Percentiles rank a stretch among this genome's conserved stretches.
Evolutionary conservation across 2,329 filamentous ascomycete species (phyloP).

Genomic region (Paecilomyces dactylethromorphus): DNA sequence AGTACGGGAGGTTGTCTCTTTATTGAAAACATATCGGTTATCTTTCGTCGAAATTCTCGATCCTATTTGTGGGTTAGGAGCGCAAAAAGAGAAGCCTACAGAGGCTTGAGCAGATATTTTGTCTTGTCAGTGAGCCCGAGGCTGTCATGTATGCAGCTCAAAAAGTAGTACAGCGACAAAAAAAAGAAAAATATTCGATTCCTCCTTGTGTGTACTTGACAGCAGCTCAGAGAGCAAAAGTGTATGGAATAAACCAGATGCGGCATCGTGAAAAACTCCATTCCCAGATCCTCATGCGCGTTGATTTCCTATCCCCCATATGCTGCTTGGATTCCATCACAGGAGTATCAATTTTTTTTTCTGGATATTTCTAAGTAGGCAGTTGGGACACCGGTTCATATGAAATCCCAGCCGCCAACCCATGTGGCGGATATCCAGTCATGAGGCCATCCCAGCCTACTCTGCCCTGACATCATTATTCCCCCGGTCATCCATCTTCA

Average conservation of each 20-base stretch:
- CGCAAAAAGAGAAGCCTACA: background rate
- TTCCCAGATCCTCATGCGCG: slow-evolving; percentile 9
- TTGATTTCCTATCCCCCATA: slow-evolving; percentile 7
- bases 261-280: slow-evolving; percentile 10
- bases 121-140: background rate
- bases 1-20: background rate
- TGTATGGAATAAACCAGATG: slow-evolving; percentile 7
- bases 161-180: background rate
- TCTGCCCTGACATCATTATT: slow-evolving; percentile 19
- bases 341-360: slow-evolving; percentile 33
- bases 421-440: slow-evolving; percentile 28
- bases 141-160: background rate
- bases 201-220: slow-evolving; percentile 3
- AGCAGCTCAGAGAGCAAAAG: slow-evolving; percentile 3
- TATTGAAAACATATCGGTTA: background rate
- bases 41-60: background rate
- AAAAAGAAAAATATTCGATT: slow-evolving; percentile 5
- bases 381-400: slow-evolving; percentile 27
- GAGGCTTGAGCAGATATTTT: background rate
- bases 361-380: slow-evolving; percentile 35
- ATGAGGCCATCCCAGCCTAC: slow-evolving; percentile 1
- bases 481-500: slow-evolving; percentile 20
- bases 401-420: slow-evolving; percentile 30
- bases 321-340: slow-evolving; percentile 20
- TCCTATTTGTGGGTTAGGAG: background rate